phyloP scores from a whole-genome alignment of 108 stramenopile species.

The Nannochloropsis oceanica region DNA sequence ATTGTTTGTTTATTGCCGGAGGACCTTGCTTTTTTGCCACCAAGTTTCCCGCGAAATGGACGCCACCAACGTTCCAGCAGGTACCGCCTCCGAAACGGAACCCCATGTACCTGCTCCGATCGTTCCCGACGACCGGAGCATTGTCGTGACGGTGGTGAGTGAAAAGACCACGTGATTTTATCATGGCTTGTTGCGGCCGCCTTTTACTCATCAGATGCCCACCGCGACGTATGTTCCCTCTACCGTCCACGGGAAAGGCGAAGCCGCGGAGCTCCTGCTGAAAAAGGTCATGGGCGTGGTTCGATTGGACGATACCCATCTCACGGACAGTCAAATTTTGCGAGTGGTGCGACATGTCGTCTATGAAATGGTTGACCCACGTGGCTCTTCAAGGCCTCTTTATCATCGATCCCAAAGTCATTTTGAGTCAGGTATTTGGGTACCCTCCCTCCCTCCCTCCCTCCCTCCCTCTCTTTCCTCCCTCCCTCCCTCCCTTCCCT shows the following conservation, averaged over 20 bases:
- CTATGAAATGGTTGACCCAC: background rate
- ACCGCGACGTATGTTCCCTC: background rate
- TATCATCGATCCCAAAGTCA: too few species aligned
- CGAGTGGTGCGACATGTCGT: background rate
- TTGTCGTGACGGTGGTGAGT: background rate
- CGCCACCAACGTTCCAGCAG: too few species aligned
- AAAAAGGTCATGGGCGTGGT: background rate
- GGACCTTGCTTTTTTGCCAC: too few species aligned
- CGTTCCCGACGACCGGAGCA: background rate
- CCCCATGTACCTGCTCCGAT: too few species aligned
- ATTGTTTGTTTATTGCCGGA: too few species aligned
- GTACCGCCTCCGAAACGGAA: too few species aligned
- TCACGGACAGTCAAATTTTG: background rate
- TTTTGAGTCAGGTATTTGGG: too few species aligned
- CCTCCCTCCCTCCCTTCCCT: too few species aligned
- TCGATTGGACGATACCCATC: background rate
- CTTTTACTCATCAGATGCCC: background rate
- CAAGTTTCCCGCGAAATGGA: too few species aligned
- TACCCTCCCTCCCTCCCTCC: too few species aligned
- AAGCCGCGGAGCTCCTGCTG: background rate
- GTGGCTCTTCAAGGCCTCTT: too few species aligned
- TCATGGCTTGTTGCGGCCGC: background rate
- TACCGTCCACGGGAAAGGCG: background rate
- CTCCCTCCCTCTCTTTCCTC: too few species aligned
- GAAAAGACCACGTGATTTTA: background rate